A percentile compares a stretch with the other conserved stretches of the same genome.
phyloP scores from a whole-genome alignment of 2,329 filamentous ascomycete species.

The Teratosphaeria pseudoeucalypti region DNA sequence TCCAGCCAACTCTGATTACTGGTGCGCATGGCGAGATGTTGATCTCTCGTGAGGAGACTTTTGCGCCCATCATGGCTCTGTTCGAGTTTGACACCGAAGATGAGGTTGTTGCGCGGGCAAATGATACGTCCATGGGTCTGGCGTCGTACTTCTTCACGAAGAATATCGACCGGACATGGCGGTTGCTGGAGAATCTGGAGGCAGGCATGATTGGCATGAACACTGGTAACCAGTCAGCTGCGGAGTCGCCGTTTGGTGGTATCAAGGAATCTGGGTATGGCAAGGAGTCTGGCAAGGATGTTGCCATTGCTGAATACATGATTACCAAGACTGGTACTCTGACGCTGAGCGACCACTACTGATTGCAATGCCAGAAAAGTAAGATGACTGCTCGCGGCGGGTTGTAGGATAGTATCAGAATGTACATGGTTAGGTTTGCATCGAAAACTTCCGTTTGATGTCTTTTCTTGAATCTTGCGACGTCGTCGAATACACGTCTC shows the following conservation, averaged over 20 bases:
- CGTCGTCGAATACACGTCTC: neutral
- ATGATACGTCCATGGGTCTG: slow-evolving; percentile 53
- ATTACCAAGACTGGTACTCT: slow-evolving; percentile 57
- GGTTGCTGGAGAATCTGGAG: slow-evolving; percentile 56
- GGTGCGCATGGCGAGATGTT: slow-evolving; percentile 50
- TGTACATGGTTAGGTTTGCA: neutral
- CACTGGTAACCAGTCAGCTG: slow-evolving; percentile 51
- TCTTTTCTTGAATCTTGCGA: neutral
- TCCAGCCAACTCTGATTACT: slow-evolving; percentile 56
- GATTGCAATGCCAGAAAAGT: slow-evolving; percentile 2
- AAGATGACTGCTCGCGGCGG: neutral
- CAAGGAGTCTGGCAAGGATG: slow-evolving; percentile 57
- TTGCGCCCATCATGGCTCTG: slow-evolving; percentile 54
- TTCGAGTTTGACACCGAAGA: slow-evolving; percentile 58
- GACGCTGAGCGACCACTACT: slow-evolving; percentile 48
- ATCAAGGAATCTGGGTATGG: slow-evolving; percentile 60
- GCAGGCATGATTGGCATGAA: slow-evolving; percentile 56
- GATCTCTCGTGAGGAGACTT: slow-evolving; percentile 50
- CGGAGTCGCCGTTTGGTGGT: slow-evolving; percentile 56
- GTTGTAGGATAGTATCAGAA: neutral
- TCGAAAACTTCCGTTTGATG: neutral
- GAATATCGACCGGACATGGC: slow-evolving; percentile 55
- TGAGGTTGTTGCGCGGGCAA: slow-evolving; percentile 49
- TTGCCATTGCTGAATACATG: slow-evolving; percentile 28
- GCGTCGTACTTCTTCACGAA: slow-evolving; percentile 61